Evolutionary conservation across 2,329 filamentous ascomycete genomes (phyloP), one percentile per base, ranked within the genome.

Genomic region (Emydomyces testavorans): DNA sequence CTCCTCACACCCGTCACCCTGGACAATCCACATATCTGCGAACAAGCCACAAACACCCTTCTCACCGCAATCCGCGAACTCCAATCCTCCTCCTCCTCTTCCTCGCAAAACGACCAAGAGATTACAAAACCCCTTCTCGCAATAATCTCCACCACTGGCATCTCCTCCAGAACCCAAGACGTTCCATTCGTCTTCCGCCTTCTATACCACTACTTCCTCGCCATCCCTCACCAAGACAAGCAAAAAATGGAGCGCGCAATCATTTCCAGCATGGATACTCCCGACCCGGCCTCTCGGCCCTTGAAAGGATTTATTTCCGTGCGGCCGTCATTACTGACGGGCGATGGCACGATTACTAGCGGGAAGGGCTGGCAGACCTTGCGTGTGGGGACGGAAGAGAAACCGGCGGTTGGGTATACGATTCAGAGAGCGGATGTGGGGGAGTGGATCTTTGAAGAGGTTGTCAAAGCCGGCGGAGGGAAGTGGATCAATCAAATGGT

Each of bases 341-440:
- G 57, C 16, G 58, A 60, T 42, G 38, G 46, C 36, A 50, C 36
- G 4, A 50, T 53, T 29, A 18, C 42, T 18, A 52, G 48, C 20
- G 54, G 51, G 7, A 48, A 47, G 23, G 60, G 56, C 1, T 50
- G 55, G 48, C 50, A 58, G 28, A 54, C 53, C 8, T 45, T 63
- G 29, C 55, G 51, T 18, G 53, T 50, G 18, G 60, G 59, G 2
- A 56, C 51, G 13, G 60, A 62, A 32, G 42, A 46, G 6, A 44
- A 56, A 29, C 60, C 60, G n/a, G 58, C 56, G 4, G 18, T 57
- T 1, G 60, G 60, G 10, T 60, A 57, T 47, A 56, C 51, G 7
- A 57, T 63, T 40, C 50, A 55, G 46, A 53, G 60, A 18, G 56
- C 56, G 2, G 60, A 62, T 53, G 59, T 63, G 16, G 59, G 59